Evolutionary conservation across 805 yeast species (phyloP).

Genomic region (Metschnikowia kunwiensis): DNA sequence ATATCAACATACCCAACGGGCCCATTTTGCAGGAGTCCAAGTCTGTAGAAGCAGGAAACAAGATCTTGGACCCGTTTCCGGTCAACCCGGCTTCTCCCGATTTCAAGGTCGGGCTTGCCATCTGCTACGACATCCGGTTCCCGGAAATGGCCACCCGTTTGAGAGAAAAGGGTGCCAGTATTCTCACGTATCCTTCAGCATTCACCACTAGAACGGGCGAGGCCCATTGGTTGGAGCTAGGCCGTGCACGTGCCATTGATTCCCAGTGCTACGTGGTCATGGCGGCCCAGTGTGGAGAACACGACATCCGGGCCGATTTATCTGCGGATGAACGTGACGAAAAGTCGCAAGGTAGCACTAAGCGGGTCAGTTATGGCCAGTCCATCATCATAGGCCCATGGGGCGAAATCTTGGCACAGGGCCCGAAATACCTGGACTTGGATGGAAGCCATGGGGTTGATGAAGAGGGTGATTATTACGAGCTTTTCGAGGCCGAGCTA

Average conservation of each 20-base stretch:
- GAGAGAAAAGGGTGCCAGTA: constrained; percentile 67
- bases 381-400: constrained; percentile 87
- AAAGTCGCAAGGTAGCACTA: constrained; percentile 16
- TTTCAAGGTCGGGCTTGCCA: constrained; percentile 59
- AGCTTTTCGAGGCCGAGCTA: constrained; percentile 60
- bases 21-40: constrained; percentile 75
- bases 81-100: constrained; percentile 6
- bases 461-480: constrained; percentile 37
- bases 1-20: constrained; percentile 78
- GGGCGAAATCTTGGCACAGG: constrained; percentile 71
- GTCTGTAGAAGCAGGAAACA: constrained; percentile 76
- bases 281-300: constrained; percentile 87
- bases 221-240: constrained; percentile 84
- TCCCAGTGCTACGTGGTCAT: constrained; percentile 81
- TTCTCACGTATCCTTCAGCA: constrained; percentile 84
- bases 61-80: constrained; percentile 32
- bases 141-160: constrained; percentile 69
- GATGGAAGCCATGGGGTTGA: constrained; percentile 16
- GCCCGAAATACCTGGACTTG: constrained; percentile 28
- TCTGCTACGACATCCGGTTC: constrained; percentile 85
- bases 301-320: constrained; percentile 48
- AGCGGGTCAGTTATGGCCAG: constrained; percentile 80
- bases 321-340: constrained; percentile 20
- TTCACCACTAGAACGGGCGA: constrained; percentile 90
- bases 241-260: constrained; percentile 82